Conservation (phyloP, 495 filamentous ascomycete genomes). For the Poronia punctata region DNA sequence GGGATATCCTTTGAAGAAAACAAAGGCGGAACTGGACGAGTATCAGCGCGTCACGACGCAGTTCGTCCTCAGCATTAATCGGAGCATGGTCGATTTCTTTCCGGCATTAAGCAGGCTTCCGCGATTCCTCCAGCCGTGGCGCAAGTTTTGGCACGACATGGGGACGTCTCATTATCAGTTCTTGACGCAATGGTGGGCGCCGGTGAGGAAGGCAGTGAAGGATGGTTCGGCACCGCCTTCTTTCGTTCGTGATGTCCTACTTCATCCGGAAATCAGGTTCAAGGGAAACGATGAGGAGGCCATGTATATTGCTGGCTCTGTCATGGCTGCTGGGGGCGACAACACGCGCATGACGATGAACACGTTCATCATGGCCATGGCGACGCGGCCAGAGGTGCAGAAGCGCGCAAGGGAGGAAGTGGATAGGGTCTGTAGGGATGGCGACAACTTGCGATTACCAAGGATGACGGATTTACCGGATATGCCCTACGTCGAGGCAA, state of each 20-base stretch:
- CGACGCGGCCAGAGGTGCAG: constrained; percentile 25
- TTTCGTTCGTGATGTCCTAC: constrained; percentile 27
- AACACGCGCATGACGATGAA: constrained; percentile 33
- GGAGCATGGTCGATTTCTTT: constrained; percentile 31
- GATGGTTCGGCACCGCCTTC: constrained; percentile 19
- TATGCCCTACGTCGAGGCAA: constrained; percentile 40
- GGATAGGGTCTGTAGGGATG: constrained; percentile 30
- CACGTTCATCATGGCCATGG: constrained; percentile 29
- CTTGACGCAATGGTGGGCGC: constrained; percentile 29
- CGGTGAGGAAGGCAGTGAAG: constrained; percentile 17
- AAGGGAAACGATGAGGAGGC: constrained; percentile 31
- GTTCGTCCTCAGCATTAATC: constrained; percentile 17
- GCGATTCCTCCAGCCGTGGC: constrained; percentile 32
- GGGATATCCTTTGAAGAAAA: constrained; percentile 11
- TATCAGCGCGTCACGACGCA: constrained; percentile 4
- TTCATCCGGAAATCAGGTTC: constrained; percentile 29
- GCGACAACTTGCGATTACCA: constrained; percentile 24
- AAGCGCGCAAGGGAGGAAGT: constrained; percentile 24
- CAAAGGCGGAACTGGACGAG: constrained; percentile 1
- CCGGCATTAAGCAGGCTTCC: constrained; percentile 29
- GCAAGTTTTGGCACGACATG: constrained; percentile 23
- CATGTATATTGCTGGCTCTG: constrained; percentile 32
- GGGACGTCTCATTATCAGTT: constrained; percentile 20
- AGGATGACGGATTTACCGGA: constrained; percentile 38
- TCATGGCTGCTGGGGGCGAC: constrained; percentile 40